phyloP scores from a whole-genome alignment of 345 rosid genomes.

The Abelmoschus esculentus region DNA sequence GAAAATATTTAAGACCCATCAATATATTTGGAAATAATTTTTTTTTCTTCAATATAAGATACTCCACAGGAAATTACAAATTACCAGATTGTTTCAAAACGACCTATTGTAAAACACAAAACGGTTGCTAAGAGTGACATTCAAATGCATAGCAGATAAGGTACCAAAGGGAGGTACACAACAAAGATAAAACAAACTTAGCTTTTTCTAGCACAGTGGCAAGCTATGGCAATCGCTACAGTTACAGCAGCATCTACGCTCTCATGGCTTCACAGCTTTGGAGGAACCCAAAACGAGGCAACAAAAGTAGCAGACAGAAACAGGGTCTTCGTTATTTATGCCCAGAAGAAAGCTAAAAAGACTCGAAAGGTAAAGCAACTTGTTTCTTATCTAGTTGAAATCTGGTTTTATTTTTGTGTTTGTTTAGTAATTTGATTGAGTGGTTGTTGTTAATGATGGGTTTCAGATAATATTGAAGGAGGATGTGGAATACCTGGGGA shows the following conservation, averaged over 20 bases:
- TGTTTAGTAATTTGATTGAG: conserved; percentile 1
- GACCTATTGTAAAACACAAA: not conserved
- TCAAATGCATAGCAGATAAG: not conserved
- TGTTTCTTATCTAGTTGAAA: not conserved
- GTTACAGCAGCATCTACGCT: conserved; percentile 50
- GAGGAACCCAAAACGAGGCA: conserved; percentile 30
- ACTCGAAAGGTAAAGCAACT: conserved; percentile 48
- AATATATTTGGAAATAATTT: no score
- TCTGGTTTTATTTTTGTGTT: conserved; percentile 4
- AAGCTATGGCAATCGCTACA: conserved; percentile 12
- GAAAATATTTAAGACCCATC: no score
- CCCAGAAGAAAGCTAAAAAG: conserved; percentile 77
- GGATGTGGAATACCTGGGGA: conserved; percentile 63
- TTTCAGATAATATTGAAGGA: conserved; percentile 79
- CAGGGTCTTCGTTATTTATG: conserved; percentile 30
- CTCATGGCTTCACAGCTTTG: conserved; percentile 43
- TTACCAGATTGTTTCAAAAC: no score
- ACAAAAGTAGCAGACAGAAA: conserved; percentile 32
- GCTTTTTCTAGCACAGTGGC: not conserved
- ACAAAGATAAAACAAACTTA: not conserved
- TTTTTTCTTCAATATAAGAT: no score
- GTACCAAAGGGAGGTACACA: not conserved
- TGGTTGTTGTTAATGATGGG: conserved; percentile 8
- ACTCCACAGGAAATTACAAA: no score
- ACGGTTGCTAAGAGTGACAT: not conserved